A percentile compares a stretch with the other conserved stretches of the same genome.
Evolutionary conservation across 306 rosid genomes (phyloP).

Genomic region (Prunus davidiana): DNA sequence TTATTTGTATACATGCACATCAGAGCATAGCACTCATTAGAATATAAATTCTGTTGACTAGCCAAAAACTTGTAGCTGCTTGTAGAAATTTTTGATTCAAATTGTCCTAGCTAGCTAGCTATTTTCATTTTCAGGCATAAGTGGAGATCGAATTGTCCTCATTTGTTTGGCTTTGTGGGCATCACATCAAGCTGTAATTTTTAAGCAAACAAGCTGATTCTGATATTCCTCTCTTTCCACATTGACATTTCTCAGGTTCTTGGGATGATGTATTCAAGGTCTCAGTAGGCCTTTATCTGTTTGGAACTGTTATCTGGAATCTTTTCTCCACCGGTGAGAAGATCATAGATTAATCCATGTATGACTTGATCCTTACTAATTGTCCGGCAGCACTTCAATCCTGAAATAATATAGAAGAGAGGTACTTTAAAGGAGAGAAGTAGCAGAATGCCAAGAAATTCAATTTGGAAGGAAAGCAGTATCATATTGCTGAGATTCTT

Average conservation of each 20-base stretch:
- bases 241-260: slow-evolving; percentile 53
- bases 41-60: background rate
- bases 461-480: slow-evolving; percentile 10
- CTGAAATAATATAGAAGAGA: slow-evolving; percentile 11
- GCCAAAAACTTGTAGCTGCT: background rate
- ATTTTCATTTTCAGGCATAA: background rate
- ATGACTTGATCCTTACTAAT: slow-evolving; percentile 8
- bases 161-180: background rate
- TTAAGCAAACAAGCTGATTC: background rate
- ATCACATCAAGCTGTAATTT: background rate
- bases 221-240: background rate
- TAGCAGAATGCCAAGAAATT: background rate
- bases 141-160: background rate
- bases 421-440: background rate
- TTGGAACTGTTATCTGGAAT: slow-evolving; percentile 96
- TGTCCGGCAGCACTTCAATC: slow-evolving; percentile 15
- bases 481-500: slow-evolving; percentile 17
- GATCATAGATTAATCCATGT: slow-evolving; percentile 55
- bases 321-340: slow-evolving; percentile 93
- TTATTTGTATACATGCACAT: background rate
- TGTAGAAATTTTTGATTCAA: no score
- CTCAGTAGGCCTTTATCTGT: slow-evolving; percentile 85
- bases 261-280: slow-evolving; percentile 99
- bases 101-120: background rate
- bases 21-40: background rate